Evolutionary conservation across 2,329 filamentous ascomycete species (phyloP).

Genomic region (Byssoonygena ceratinophila): DNA sequence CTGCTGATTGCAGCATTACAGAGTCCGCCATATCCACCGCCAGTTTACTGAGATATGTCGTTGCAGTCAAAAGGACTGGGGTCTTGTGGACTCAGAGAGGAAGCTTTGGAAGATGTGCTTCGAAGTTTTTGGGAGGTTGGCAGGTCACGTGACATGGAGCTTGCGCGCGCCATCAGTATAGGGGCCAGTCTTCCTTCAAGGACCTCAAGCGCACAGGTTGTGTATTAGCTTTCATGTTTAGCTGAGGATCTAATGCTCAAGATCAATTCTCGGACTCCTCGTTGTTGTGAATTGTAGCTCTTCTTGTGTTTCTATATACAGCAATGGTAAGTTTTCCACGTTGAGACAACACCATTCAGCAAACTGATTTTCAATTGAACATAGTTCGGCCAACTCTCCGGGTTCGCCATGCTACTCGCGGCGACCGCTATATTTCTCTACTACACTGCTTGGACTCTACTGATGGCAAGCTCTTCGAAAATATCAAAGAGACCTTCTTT

Average conservation of each 20-base stretch:
- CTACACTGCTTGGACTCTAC: constrained; percentile 94
- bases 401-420: constrained; percentile 64
- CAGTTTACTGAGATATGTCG: too few relatives aligned
- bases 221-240: neutral
- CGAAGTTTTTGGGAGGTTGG: neutral
- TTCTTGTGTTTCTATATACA: neutral
- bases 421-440: constrained; percentile 69
- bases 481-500: neutral
- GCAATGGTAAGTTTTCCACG: constrained; percentile 17
- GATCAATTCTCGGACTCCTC: neutral
- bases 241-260: neutral
- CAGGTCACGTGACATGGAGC: constrained; percentile 2
- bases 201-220: neutral
- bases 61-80: too few relatives aligned
- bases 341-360: neutral
- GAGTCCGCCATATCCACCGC: constrained; percentile 35
- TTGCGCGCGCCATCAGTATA: neutral
- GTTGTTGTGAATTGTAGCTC: neutral
- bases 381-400: constrained; percentile 82
- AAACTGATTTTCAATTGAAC: constrained; percentile 5
- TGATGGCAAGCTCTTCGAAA: constrained; percentile 59
- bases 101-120: neutral
- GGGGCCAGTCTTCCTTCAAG: too few relatives aligned
- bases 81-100: neutral
- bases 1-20: constrained; percentile 45